Base-by-base conservation (phyloP, 2,329 filamentous ascomycete species). In the Pseudogymnoascus verrucosus region DNA sequence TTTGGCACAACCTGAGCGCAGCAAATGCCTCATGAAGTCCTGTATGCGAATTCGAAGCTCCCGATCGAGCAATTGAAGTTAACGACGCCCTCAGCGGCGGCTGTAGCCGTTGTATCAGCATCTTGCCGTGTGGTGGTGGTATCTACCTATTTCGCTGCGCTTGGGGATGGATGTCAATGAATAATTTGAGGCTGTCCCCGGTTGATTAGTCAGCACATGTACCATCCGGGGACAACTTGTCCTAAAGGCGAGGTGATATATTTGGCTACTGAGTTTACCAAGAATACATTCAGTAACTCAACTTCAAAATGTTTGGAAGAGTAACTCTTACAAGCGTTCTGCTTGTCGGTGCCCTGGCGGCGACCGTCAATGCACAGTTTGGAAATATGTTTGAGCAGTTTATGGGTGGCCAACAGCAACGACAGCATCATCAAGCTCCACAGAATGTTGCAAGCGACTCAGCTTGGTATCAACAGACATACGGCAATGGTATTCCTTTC, bases 321-420 rank as follows among this genome's bases (percentile, higher is more conserved):
- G 26, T 36, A 57, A 21, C n/a, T 57, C 68, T 86, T 19, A 64
- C 67, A 11, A 62, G 67, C 7, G 74, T 91, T 14, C 78, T 89
- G 60, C 75, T 91, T 12, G 19, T 14, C 8, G 10, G n/a, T 11
- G n/a, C 51, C 28, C 73, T 90, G 65, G 77, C 84, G 66, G 76
- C 84, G 34, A 71, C 78, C 14, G 86, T 82, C 3, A 79, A 83
- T 64, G 91, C 91, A 10, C 93, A 98, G 77, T 98, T 98, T 76
- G 89, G 91, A 74, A 96, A 42, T 42, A 39, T 99, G 84, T 99
- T 98, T 78, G 93, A 97, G 75, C 91, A 98, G 91, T 98, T 99
- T 75, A 83, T 86, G 70, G 84, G 84, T 68, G 80, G 81, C 65
- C 82, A 85, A 68, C 76, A 83, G 59, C 75, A 78, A 57, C 83